Evolutionary conservation across 345 rosid species (phyloP).

Genomic region (Eutrema heterophyllum): DNA sequence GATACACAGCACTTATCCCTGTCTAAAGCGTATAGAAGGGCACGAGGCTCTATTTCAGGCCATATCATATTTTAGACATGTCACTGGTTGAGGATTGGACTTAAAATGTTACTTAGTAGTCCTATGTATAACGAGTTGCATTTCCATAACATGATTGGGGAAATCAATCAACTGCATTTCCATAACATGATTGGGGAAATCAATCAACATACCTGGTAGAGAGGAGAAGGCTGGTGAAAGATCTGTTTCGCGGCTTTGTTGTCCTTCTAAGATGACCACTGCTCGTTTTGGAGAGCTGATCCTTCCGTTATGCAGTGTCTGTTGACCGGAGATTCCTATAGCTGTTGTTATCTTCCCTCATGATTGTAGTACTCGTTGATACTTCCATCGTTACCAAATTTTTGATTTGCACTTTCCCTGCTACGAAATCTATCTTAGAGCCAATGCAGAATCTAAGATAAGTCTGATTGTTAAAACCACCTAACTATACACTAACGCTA

Average conservation of each 20-base stretch:
- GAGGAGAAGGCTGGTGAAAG: constrained; percentile 6
- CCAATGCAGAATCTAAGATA: background rate
- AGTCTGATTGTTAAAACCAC: background rate
- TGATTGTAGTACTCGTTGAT: constrained; percentile 7
- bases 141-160: background rate
- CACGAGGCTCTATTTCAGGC: background rate
- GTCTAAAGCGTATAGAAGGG: background rate
- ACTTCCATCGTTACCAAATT: constrained; percentile 20
- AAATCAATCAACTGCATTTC: background rate
- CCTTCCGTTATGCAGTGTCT: background rate
- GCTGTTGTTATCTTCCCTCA: background rate
- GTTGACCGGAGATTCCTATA: background rate
- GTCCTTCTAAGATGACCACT: background rate
- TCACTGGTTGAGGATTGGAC: background rate
- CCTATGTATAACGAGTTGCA: background rate
- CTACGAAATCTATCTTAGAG: background rate
- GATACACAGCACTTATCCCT: background rate
- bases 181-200: background rate
- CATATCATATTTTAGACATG: background rate
- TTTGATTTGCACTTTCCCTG: constrained; percentile 21
- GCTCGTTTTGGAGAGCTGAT: background rate
- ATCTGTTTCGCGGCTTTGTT: constrained; percentile 6
- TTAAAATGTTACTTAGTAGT: background rate
- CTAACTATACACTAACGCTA: background rate
- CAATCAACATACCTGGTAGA: background rate